phyloP scores from a whole-genome alignment of 2,329 filamentous ascomycete genomes.

The Geosmithia putterillii region DNA sequence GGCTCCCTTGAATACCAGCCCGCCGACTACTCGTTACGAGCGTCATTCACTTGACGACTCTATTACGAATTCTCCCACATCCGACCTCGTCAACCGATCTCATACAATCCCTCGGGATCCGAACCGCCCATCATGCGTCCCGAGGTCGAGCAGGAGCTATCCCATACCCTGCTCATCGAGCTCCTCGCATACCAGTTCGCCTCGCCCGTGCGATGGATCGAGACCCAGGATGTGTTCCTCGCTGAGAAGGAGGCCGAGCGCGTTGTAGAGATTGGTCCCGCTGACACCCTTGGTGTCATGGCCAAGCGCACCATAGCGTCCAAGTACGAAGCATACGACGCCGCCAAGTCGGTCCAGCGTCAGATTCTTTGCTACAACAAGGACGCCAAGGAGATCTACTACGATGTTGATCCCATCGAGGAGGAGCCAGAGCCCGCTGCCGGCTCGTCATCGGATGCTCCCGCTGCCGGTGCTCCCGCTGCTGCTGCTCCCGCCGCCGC shows the following conservation, averaged over 20 bases:
- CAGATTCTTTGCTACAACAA: conserved; percentile 99
- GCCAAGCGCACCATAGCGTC: conserved; percentile 88
- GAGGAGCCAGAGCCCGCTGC: conserved; percentile 64
- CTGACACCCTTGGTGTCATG: conserved; percentile 95
- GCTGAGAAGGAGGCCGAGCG: conserved; percentile 92
- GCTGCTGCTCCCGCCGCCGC: conserved; percentile 42
- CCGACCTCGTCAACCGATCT: not conserved
- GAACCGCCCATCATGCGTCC: conserved; percentile 66
- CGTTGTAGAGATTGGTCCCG: conserved; percentile 94
- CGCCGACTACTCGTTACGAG: not conserved
- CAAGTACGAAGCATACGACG: conserved; percentile 98
- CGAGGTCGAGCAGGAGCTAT: conserved; percentile 98
- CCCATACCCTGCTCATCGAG: conserved; percentile 96
- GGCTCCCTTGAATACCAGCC: not conserved
- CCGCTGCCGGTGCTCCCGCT: conserved; percentile 40
- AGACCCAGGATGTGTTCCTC: conserved; percentile 99
- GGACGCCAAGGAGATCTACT: conserved; percentile 98
- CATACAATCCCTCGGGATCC: not conserved
- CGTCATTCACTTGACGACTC: conserved; percentile 2
- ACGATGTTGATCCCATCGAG: conserved; percentile 89
- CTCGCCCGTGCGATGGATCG: conserved; percentile 98
- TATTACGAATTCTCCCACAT: not conserved
- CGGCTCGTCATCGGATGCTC: conserved; percentile 31
- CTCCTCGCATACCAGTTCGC: conserved; percentile 98
- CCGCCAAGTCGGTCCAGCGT: conserved; percentile 87